Base-by-base conservation (phyloP, 371 early-diverging fungal genomes). In the Amoeboaphelidium protococcarum region DNA sequence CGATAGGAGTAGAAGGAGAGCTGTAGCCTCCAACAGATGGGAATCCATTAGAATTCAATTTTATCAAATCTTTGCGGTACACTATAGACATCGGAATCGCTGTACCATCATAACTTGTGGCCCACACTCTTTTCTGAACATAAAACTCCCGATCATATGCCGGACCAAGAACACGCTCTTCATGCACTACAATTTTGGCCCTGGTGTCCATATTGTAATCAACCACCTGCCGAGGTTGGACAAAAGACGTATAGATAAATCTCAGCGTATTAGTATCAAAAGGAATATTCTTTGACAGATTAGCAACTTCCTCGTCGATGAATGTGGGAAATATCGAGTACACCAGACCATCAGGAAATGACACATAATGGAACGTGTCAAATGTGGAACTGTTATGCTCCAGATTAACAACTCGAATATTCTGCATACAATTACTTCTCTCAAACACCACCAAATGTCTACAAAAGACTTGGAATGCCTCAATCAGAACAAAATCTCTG, bases 381-480 rank as follows among this genome's bases (percentile, higher is more conserved):
- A 72, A 67, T n/a, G n/a, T n/a, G 1, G 55, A 58, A 3, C 53
- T 45, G 0, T 47, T 52, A 45, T 4, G 20, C 4, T 50, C 0
- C 41, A 56, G 13, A 42, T 61, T 52, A 31, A 66, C 42, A 16
- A 72, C 63, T 2, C 74, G 69, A 0, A 72, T 60, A 43, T 72
- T 71, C 21, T 69, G 68, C 20, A 69, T 53, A 44, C 73, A 71
- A 46, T 71, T 71, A 47, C 64, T 66, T 1, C 74, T 60, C 50
- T 73, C 74, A 44, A 67, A 60, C 2, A 73, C 64, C 19, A 71
- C 58, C 41, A 73, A 51, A 45, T 69, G 67, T 44, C 65, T 45
- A 37, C 58, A 46, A 2, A 69, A 57, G 19, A 69, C 52, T 47
- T 66, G 65, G 45, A 65, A 62, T 40, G 59, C 63, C 49, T 72